These are phyloP conservation scores for Kodamaea hsintzibuensis DNA, from an alignment of 805 yeast species.

Conservation along the genomic window DNA sequence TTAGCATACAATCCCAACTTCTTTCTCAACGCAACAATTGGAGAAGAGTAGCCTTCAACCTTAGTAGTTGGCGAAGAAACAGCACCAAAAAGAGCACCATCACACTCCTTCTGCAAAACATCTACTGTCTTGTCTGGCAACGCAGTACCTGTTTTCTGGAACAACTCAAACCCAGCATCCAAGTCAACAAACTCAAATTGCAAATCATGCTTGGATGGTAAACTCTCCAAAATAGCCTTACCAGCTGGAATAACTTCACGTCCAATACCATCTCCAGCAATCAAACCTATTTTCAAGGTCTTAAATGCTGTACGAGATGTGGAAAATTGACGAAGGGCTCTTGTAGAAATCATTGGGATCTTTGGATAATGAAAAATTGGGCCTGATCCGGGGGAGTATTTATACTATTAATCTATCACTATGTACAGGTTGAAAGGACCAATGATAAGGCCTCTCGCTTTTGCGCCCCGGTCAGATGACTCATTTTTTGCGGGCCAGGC, in stretches of 20 bases:
- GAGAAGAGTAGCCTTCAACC: constrained; percentile 96
- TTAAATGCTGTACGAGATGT: constrained; percentile 32
- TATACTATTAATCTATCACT: neutral
- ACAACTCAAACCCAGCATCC: constrained; percentile 92
- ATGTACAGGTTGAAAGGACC: neutral
- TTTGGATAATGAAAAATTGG: neutral
- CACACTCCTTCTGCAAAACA: constrained; percentile 75
- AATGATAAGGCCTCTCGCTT: neutral
- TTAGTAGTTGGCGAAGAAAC: constrained; percentile 93
- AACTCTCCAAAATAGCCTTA: constrained; percentile 76
- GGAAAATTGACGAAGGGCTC: constrained; percentile 33
- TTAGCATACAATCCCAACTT: constrained; percentile 93
- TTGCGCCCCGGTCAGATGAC: constrained; percentile 1
- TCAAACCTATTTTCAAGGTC: constrained; percentile 57
- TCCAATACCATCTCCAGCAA: constrained; percentile 99
- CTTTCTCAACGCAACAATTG: constrained; percentile 98
- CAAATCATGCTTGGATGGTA: constrained; percentile 74
- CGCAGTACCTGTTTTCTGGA: constrained; percentile 93
- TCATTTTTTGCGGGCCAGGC: neutral
- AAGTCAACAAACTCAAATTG: constrained; percentile 84
- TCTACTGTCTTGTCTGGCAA: constrained; percentile 91
- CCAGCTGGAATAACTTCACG: constrained; percentile 98
- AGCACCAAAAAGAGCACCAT: constrained; percentile 97
- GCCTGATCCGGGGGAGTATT: neutral
- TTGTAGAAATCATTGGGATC: neutral